Evolutionary conservation across 176 grass and related monocot species (phyloP), one percentile per base, ranked within the genome.

Genomic region (Sorghum bicolor): DNA sequence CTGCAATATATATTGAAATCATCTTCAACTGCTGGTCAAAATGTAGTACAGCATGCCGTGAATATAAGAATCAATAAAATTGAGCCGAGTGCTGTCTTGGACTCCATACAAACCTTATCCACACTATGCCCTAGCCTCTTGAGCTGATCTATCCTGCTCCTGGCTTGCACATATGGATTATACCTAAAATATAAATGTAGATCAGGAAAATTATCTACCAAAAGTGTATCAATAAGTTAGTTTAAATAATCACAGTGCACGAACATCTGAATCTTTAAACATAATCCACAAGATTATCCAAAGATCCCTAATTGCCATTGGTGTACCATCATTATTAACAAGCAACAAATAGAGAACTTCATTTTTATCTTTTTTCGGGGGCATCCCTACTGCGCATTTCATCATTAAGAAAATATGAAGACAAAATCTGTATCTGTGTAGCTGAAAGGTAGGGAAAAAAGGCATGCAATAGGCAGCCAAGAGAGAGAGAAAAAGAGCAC

Each of bases 121-220:
- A 90, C 96, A 76, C 96, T 99, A 90, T 96, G 96, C 9, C 96
- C 96, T 43, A 99, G 93, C 64, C 96, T 83, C 87, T 99, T 99
- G 64, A 99, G 89, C 86, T 96, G 96, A 92, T 99, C 96, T 85
- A 96, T 99, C 91, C 93, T 92, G 87, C 93, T 99, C 87, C 96
- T 94, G 71, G 93, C 93, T 90, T 99, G 93, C 48, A 99, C 91
- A 89, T 96, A 99, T 9, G 93, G 93, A 86, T 99, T 96, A 78
- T 99, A 99, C 88, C 96, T 99, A 86, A 33, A 78, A 79, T 72
- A 79, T 19, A 65, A 90, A 84, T 8, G 17, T 38, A 67, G 33
- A 50, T 50, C 5, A 48, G 25, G 45, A 10, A 33, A 64, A 28
- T 45, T 2, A 45, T 32, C 24, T 55, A 20, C 67, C 6, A 64